A percentile compares a stretch with the other conserved stretches of the same genome.
These are phyloP conservation scores for Gentiana macrophylla DNA, from an alignment of 257 asterid genomes.

Conservation along the genomic window DNA sequence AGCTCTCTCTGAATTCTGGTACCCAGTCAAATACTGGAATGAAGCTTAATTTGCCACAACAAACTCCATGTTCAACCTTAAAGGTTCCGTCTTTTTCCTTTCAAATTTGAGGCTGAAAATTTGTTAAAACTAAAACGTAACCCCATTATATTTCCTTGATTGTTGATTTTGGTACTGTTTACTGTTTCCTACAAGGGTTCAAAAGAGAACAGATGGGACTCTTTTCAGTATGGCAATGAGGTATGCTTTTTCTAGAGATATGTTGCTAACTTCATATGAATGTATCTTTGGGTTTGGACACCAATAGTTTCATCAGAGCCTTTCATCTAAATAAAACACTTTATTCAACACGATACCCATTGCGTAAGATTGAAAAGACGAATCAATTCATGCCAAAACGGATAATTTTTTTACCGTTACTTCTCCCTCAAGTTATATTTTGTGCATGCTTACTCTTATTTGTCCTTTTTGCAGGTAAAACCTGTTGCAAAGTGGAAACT, in stretches of 20 bases:
- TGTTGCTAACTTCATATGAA: too few species aligned
- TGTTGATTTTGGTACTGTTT: conserved; percentile 27
- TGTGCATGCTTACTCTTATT: too few species aligned
- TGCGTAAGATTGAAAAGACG: too few species aligned
- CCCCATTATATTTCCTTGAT: conserved; percentile 1
- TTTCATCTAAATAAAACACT: too few species aligned
- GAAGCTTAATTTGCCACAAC: conserved; percentile 22
- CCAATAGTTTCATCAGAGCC: too few species aligned
- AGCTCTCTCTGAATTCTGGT: conserved; percentile 75
- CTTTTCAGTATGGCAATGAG: conserved; percentile 51
- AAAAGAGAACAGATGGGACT: conserved; percentile 79
- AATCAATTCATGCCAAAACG: too few species aligned
- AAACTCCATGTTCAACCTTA: conserved; percentile 21
- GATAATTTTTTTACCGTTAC: too few species aligned
- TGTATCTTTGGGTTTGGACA: too few species aligned
- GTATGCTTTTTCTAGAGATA: conserved; percentile 22
- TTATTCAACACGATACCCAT: too few species aligned
- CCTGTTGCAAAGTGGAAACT: conserved; percentile 9
- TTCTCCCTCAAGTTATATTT: too few species aligned
- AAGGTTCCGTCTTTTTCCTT: conserved; percentile 45
- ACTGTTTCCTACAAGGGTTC: conserved; percentile 52
- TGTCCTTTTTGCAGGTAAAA: conserved; percentile 11
- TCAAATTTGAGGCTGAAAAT: not conserved
- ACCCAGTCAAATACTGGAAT: conserved; percentile 27
- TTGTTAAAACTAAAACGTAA: not conserved